These are phyloP conservation scores for Lenzites betulinus DNA, from an alignment of 768 basidiomycete species.

Conservation along the genomic window DNA sequence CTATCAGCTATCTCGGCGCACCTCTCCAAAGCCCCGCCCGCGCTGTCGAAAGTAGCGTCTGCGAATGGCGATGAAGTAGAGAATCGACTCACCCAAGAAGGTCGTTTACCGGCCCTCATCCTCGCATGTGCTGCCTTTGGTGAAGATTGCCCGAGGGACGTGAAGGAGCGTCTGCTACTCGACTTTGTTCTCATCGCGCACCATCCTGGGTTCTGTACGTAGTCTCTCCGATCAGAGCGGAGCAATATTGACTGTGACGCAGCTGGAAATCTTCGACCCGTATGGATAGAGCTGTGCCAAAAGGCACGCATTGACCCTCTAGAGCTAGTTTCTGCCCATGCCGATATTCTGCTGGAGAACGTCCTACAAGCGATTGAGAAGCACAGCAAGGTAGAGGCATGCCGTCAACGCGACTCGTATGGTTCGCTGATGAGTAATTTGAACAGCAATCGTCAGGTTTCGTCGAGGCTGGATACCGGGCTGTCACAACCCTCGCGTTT, in stretches of 20 bases:
- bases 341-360: conserved; percentile 51
- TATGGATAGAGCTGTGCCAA: conserved; percentile 85
- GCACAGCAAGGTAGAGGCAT: conserved; percentile 47
- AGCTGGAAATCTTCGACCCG: conserved; percentile 55
- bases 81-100: conserved; percentile 49
- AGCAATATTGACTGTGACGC: background rate
- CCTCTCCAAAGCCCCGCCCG: conserved; percentile 42
- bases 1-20: conserved; percentile 58
- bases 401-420: background rate
- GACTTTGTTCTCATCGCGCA: conserved; percentile 71
- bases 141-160: conserved; percentile 41
- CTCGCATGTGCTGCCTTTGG: conserved; percentile 51
- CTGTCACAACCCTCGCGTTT: conserved; percentile 77
- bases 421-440: background rate
- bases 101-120: conserved; percentile 54
- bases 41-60: conserved; percentile 27
- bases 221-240: background rate
- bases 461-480: conserved; percentile 69
- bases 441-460: conserved; percentile 35
- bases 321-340: conserved; percentile 51
- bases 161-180: conserved; percentile 50
- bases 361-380: conserved; percentile 50
- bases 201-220: conserved; percentile 60
- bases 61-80: conserved; percentile 42
- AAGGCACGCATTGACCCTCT: conserved; percentile 67